Base-by-base conservation (phyloP, 805 yeast genomes). In the Vanderwaltozyma polyspora region DNA sequence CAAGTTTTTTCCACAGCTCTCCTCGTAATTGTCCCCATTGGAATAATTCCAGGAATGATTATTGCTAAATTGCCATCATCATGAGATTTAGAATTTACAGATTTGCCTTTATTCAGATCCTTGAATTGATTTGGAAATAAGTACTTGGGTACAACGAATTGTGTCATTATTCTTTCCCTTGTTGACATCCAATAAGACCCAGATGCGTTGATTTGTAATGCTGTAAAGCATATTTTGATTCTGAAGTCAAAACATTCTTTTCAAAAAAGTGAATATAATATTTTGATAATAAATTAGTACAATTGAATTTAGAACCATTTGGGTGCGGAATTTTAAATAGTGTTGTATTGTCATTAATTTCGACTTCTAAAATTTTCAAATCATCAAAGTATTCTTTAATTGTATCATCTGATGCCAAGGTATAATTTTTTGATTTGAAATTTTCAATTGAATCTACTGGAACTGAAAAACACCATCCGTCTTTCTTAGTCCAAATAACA, bases 21-120 rank as follows among this genome's bases (percentile, higher is more conserved):
- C 46, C 98, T 67, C 0, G 99, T 91, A 6, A 91, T 77, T 0
- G 99, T 93, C 1, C 99, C 99, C 95, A 91, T 91, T 3, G 95
- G 72, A 6, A 84, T 68, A 28, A 89, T 67, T 33, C 74, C 73
- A 1, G 99, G 99, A 12, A 91, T 49, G 21, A 93, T 91, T 32
- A 87, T 64, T 0, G 93, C 94, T 41, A 75, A 46, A 2, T 60
- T 60, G 16, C 48, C 44, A 10, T 44, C 43, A 1, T 33, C 23
- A 9, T 18, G 25, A 3, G 24, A 31, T 12, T 35, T 29, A 11
- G 34, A 41, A 6, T 44, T 37, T 8, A 19, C 17, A 8, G 12
- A 12, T 9, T 29, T 19, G 7, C 9, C 4, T 8, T 9, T 3
- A 14, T 11, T 15, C 15, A 41, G 31, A 10, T 39, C 29, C 28